These are phyloP conservation scores for Umbelopsis sp. DNA, from an alignment of 192 early-diverging fungal species.

Conservation along the genomic window DNA sequence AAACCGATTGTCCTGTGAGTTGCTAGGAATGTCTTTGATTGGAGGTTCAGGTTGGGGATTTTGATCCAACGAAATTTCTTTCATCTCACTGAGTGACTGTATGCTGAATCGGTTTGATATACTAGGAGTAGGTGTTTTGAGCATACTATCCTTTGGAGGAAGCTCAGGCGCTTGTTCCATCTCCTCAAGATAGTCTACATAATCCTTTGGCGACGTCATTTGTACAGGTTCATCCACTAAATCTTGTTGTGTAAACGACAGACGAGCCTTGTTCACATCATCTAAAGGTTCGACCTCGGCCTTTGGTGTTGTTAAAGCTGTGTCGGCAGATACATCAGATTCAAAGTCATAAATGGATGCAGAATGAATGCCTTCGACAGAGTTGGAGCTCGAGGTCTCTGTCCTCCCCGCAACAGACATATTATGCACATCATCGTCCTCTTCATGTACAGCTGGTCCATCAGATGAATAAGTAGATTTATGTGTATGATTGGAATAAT, in stretches of 20 bases:
- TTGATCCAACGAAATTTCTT: neutral
- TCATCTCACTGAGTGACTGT: conserved; percentile 1
- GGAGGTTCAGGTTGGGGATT: neutral
- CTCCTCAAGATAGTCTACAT: conserved; percentile 1
- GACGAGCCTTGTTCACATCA: neutral
- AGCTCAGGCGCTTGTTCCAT: neutral
- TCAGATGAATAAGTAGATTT: neutral
- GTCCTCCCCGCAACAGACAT: neutral
- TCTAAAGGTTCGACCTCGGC: neutral
- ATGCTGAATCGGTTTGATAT: neutral
- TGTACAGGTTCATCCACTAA: neutral
- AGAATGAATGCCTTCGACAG: neutral
- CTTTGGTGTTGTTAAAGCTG: conserved; percentile 31
- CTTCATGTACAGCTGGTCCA: neutral
- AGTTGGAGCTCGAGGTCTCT: neutral
- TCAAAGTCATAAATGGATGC: neutral
- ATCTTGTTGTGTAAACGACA: neutral
- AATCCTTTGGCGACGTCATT: neutral
- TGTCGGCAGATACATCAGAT: conserved; percentile 22
- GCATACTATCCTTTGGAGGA: neutral
- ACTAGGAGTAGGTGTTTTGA: no score
- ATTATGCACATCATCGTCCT: neutral
- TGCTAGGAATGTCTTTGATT: neutral
- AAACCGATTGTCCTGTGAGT: neutral
- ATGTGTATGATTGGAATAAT: neutral